Evolutionary conservation across 2,329 filamentous ascomycete species (phyloP), one percentile per base, ranked within the genome.

Genomic region (Colletotrichum echinochloae): DNA sequence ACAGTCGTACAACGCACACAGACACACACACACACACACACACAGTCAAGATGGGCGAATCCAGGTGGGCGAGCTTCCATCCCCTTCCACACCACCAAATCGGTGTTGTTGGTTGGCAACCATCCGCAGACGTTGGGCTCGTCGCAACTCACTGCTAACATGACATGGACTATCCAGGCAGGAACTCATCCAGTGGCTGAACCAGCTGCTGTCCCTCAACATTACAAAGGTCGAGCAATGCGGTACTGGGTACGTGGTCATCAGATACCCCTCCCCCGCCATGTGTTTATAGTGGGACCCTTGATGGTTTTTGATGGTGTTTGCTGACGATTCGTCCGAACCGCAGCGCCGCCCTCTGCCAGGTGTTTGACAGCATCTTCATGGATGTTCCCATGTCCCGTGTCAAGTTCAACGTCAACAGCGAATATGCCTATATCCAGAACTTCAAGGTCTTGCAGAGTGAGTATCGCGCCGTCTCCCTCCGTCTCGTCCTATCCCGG

Each of bases 221-320:
- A 91, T 99, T 78, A 98, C 93, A 78, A 98, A 98, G 85, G 94
- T 99, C 81, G 96, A 99, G 86, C 96, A 99, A 88, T 98, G 95
- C 82, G 96, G 96, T 81, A 98, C 95, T 79, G 96, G 95, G 95
- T 98, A 91, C 78, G 85, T 81, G 73, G 69, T 49, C 72, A 75
- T 75, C 78, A 74, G 75, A 77, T 87, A 75, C 76, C 73, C 75
- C 74, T 76, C 78, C 77, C 74, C 76, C 76, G 70, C 75, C 64
- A 71, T 63, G 30, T 41, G 65, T 60, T 60, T 41, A 71, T 39
- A 62, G 64, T 71, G 68, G 68, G 68, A 71, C 68, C 68, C 30
- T 39, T 39, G 66, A 44, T 61, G 60, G 44, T 65, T 65, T 65
- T 70, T 51, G 60, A 44, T 56, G 30, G 48, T 60, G 60, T 68